Percentiles rank a stretch among this genome's conserved stretches.
Conservation (phyloP, 2,329 filamentous ascomycete genomes). For the Xylaria sp. region DNA sequence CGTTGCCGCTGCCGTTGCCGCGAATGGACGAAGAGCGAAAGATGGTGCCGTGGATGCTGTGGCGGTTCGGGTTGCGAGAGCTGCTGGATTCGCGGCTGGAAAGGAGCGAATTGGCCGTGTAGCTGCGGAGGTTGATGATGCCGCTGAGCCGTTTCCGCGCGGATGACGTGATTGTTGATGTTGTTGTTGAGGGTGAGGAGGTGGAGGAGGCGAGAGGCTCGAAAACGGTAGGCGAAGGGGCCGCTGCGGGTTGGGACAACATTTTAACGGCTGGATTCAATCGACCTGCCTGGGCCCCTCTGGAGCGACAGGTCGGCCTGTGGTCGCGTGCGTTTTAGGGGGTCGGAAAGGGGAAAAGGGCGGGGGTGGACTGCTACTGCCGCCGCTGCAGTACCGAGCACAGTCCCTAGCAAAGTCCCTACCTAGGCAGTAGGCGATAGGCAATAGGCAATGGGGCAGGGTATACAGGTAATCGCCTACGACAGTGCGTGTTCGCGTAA, state of each 20-base stretch:
- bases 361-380: slow-evolving; percentile 15
- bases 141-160: slow-evolving; percentile 45
- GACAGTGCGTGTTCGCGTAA: not conserved
- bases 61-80: slow-evolving; percentile 36
- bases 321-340: slow-evolving; percentile 30
- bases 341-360: slow-evolving; percentile 8
- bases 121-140: slow-evolving; percentile 46
- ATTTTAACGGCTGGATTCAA: slow-evolving; percentile 40
- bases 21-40: slow-evolving; percentile 36
- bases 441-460: not conserved
- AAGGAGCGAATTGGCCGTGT: slow-evolving; percentile 35
- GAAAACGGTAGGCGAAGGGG: slow-evolving; percentile 45
- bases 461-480: not conserved
- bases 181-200: slow-evolving; percentile 30
- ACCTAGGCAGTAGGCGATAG: too few species aligned
- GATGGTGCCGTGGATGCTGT: slow-evolving; percentile 38
- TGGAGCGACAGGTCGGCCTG: slow-evolving; percentile 21
- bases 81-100: slow-evolving; percentile 43
- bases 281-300: slow-evolving; percentile 22
- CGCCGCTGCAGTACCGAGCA: slow-evolving; percentile 5
- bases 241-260: slow-evolving; percentile 46
- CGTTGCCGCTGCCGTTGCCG: slow-evolving; percentile 13
- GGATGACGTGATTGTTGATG: slow-evolving; percentile 38
- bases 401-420: too few species aligned
- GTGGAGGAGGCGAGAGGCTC: slow-evolving; percentile 45